Percentiles rank a stretch among this genome's conserved stretches.
These are phyloP conservation scores for Tarenaya hassleriana DNA, from an alignment of 345 rosid species.

Conservation along the genomic window DNA sequence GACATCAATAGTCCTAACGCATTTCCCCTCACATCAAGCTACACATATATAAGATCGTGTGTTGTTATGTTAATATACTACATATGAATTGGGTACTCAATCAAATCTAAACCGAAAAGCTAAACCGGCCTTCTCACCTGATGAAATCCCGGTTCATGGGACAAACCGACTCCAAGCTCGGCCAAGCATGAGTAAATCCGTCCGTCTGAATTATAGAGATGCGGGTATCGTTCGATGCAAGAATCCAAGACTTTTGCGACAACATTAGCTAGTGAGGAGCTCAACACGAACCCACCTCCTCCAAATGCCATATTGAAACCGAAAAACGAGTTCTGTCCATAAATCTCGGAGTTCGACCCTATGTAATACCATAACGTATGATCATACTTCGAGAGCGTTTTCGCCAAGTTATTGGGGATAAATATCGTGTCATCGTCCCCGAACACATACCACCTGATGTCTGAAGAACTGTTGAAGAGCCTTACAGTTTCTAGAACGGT, in stretches of 20 bases:
- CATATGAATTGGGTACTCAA: too few relatives aligned
- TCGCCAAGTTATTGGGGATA: constrained; percentile 56
- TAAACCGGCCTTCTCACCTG: constrained; percentile 42
- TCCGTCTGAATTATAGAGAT: constrained; percentile 78
- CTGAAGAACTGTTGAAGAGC: constrained; percentile 27
- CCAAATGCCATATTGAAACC: constrained; percentile 67
- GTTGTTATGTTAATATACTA: neutral
- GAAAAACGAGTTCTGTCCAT: constrained; percentile 48
- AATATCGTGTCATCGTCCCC: constrained; percentile 83
- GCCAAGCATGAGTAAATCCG: constrained; percentile 63
- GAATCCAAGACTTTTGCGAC: constrained; percentile 65
- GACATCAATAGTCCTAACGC: constrained; percentile 62
- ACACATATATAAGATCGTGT: constrained; percentile 6
- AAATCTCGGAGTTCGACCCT: constrained; percentile 65
- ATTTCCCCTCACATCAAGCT: constrained; percentile 73
- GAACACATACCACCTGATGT: constrained; percentile 73
- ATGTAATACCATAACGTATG: constrained; percentile 67
- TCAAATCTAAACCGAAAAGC: neutral
- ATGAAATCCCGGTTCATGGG: constrained; percentile 86
- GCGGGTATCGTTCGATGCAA: constrained; percentile 73
- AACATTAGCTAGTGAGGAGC: constrained; percentile 64
- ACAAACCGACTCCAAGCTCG: constrained; percentile 71
- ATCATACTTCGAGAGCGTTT: constrained; percentile 76
- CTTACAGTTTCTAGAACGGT: constrained; percentile 49
- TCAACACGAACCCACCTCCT: constrained; percentile 79